Evolutionary conservation across 169 alveolate genomes (phyloP).

Genomic region (Babesia divergens): DNA sequence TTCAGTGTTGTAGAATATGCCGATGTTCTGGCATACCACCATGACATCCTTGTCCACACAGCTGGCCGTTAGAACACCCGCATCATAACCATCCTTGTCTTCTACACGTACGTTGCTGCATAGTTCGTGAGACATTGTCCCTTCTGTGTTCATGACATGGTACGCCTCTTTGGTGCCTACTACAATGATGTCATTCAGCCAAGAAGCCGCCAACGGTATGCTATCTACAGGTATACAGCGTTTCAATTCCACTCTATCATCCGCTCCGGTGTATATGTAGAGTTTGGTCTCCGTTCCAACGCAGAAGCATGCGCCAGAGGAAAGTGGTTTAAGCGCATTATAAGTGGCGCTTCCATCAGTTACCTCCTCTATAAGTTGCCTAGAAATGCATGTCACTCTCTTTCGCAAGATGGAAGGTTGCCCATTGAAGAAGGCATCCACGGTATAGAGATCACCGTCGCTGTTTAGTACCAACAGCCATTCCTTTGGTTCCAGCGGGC

Average conservation of each 20-base stretch:
- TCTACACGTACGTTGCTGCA: constrained; percentile 32
- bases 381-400: constrained; percentile 33
- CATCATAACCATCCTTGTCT: neutral
- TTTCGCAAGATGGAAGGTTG: constrained; percentile 26
- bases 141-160: constrained; percentile 27
- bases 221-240: constrained; percentile 39
- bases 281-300: constrained; percentile 37
- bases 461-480: constrained; percentile 52
- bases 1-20: constrained; percentile 57
- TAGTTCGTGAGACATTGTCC: constrained; percentile 35
- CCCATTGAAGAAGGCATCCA: constrained; percentile 35
- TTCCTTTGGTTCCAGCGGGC: constrained; percentile 58
- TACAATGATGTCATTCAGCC: constrained; percentile 54
- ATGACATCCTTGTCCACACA: constrained; percentile 57
- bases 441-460: constrained; percentile 44
- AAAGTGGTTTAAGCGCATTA: constrained; percentile 11
- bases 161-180: constrained; percentile 45
- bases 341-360: neutral
- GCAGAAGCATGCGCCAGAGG: constrained; percentile 34
- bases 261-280: constrained; percentile 40
- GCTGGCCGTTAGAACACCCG: constrained; percentile 18
- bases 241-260: constrained; percentile 20
- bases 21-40: constrained; percentile 65
- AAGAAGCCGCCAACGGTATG: constrained; percentile 16
- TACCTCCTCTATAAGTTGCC: constrained; percentile 20